These are phyloP conservation scores for Verticillium albo-atrum DNA, from an alignment of 2,329 filamentous ascomycete genomes.

Conservation along the genomic window DNA sequence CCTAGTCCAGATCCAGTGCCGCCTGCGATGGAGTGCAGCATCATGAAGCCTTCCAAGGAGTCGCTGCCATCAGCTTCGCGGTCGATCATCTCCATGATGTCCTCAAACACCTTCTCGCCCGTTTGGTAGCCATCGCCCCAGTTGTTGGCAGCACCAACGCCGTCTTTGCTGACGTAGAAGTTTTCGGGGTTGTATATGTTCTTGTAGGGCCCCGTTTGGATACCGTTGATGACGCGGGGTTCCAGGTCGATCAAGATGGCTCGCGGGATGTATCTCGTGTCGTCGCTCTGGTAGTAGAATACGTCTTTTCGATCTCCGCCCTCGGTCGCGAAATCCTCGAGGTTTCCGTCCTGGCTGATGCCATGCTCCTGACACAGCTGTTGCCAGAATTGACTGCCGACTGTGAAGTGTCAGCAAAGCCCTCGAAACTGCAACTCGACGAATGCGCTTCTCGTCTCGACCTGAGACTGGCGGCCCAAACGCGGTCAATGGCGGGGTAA, in stretches of 20 bases:
- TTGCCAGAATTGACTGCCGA: slow-evolving; percentile 98
- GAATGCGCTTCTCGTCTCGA: not conserved
- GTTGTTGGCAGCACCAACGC: slow-evolving; percentile 92
- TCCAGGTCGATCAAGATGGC: slow-evolving; percentile 95
- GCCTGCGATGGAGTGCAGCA: slow-evolving; percentile 95
- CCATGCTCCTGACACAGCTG: slow-evolving; percentile 97
- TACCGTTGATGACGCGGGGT: slow-evolving; percentile 86
- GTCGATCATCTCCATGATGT: slow-evolving; percentile 99
- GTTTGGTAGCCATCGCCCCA: slow-evolving; percentile 97
- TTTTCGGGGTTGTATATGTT: slow-evolving; percentile 99
- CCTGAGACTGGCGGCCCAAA: slow-evolving; percentile 9
- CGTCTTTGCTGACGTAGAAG: slow-evolving; percentile 94
- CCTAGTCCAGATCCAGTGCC: slow-evolving; percentile 95
- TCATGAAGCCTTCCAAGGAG: slow-evolving; percentile 97
- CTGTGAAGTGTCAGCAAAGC: slow-evolving; percentile 42
- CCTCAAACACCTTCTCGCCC: slow-evolving; percentile 87
- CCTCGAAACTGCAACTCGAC: not conserved
- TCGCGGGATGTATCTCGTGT: slow-evolving; percentile 95
- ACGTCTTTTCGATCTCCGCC: slow-evolving; percentile 98
- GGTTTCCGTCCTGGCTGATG: slow-evolving; percentile 94
- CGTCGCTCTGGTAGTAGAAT: slow-evolving; percentile 99
- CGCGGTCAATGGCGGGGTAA: slow-evolving; percentile 23
- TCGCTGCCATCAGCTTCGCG: slow-evolving; percentile 97
- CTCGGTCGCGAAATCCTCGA: slow-evolving; percentile 96
- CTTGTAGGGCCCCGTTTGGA: slow-evolving; percentile 89